A percentile compares a stretch with the other conserved stretches of the same genome.
These are phyloP conservation scores for Leucaena leucocephala DNA, from an alignment of 306 rosid species.

Conservation along the genomic window DNA sequence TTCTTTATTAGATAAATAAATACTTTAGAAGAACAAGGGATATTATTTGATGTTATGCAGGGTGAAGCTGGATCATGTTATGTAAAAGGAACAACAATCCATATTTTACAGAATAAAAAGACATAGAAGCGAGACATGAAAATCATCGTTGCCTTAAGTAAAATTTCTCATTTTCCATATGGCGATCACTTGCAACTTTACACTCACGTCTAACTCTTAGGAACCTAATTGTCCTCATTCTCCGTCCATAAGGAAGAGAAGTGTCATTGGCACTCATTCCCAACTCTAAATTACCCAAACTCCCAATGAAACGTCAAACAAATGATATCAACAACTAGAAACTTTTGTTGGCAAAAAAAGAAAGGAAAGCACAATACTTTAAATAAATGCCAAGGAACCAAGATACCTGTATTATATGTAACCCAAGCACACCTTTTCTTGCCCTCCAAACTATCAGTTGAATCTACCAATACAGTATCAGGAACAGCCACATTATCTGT, in stretches of 20 bases:
- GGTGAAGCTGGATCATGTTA: not conserved
- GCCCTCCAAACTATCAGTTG: slow-evolving; percentile 53
- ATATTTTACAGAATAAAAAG: not conserved
- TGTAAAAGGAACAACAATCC: not conserved
- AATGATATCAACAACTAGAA: slow-evolving; percentile 18
- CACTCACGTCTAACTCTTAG: slow-evolving; percentile 1
- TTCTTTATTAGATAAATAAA: not conserved
- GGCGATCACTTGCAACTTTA: slow-evolving; percentile 11
- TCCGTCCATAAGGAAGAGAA: not conserved
- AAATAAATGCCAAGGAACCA: slow-evolving; percentile 21
- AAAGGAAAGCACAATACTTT: not conserved
- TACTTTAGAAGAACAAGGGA: slow-evolving; percentile 1
- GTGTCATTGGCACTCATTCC: slow-evolving; percentile 1
- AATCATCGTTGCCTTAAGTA: slow-evolving; percentile 6
- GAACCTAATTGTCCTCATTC: slow-evolving; percentile 19
- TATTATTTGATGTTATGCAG: not conserved
- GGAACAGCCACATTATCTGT: slow-evolving; percentile 36
- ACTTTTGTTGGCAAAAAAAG: not conserved
- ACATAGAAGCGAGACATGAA: not conserved
- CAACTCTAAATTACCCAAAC: slow-evolving; percentile 9
- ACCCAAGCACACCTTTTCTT: slow-evolving; percentile 88
- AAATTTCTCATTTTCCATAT: slow-evolving; percentile 15
- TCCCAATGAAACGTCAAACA: not conserved
- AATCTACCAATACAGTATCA: slow-evolving; percentile 43
- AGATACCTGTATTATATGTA: slow-evolving; percentile 69